Evolutionary conservation across 805 yeast genomes (phyloP).

Genomic region (Candida argentea): DNA sequence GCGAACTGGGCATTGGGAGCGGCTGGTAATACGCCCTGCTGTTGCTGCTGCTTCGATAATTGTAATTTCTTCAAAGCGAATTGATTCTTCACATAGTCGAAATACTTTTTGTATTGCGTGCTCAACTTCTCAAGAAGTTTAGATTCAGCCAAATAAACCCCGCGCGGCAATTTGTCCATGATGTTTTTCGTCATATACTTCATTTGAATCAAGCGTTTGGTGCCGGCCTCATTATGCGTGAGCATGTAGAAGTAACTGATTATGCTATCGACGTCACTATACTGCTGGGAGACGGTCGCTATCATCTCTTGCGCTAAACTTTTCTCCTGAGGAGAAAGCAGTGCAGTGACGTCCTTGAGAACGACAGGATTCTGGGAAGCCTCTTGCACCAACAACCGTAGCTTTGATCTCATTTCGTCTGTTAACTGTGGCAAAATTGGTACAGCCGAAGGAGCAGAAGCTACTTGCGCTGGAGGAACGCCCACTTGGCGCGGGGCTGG

Average conservation of each 20-base stretch:
- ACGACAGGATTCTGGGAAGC: conserved; percentile 58
- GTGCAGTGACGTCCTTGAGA: conserved; percentile 53
- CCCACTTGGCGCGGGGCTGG: too few species aligned
- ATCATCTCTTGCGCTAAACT: conserved; percentile 45
- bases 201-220: conserved; percentile 67
- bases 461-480: conserved; percentile 1
- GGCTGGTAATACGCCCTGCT: conserved; percentile 2
- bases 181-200: conserved; percentile 72
- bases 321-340: conserved; percentile 56
- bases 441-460: conserved; percentile 2
- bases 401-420: conserved; percentile 52
- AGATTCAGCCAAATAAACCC: conserved; percentile 60
- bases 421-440: conserved; percentile 29
- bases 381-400: conserved; percentile 58
- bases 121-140: conserved; percentile 62
- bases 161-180: conserved; percentile 55
- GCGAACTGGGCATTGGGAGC: conserved; percentile 4
- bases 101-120: conserved; percentile 63
- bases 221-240: conserved; percentile 66
- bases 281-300: conserved; percentile 46
- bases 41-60: conserved; percentile 21
- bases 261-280: conserved; percentile 61
- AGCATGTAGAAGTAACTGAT: conserved; percentile 70
- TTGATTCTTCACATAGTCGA: conserved; percentile 64
- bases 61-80: conserved; percentile 30